Percentiles rank a stretch among this genome's conserved stretches.
Evolutionary conservation across 805 yeast genomes (phyloP).

Genomic region (Metschnikowia lochheadii): DNA sequence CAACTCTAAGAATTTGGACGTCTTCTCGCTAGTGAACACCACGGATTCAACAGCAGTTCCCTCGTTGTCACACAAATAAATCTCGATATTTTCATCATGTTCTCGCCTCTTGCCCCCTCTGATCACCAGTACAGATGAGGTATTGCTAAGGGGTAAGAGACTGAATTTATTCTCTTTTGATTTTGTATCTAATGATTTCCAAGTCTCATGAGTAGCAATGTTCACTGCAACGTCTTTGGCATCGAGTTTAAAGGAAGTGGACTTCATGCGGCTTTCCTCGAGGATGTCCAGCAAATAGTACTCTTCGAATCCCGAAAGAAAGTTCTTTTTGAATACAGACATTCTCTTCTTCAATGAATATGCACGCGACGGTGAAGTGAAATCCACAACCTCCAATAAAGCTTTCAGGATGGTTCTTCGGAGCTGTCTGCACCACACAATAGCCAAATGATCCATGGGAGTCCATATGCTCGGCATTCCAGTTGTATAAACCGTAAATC

Average conservation of each 20-base stretch:
- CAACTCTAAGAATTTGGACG: slow-evolving; percentile 30
- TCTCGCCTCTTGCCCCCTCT: slow-evolving; percentile 1
- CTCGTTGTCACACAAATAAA: slow-evolving; percentile 14
- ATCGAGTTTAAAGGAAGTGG: slow-evolving; percentile 9
- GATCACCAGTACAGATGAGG: slow-evolving; percentile 14
- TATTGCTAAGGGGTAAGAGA: slow-evolving; percentile 10
- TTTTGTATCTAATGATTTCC: slow-evolving; percentile 6
- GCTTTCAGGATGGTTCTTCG: slow-evolving; percentile 58
- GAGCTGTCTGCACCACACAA: slow-evolving; percentile 94
- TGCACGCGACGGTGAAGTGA: slow-evolving; percentile 44
- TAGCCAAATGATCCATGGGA: slow-evolving; percentile 88
- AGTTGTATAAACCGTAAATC: slow-evolving; percentile 77
- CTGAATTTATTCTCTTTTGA: neutral
- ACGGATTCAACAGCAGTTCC: slow-evolving; percentile 11
- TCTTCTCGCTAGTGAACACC: slow-evolving; percentile 37
- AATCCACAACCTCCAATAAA: slow-evolving; percentile 58
- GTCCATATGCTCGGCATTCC: slow-evolving; percentile 93
- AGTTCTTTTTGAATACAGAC: slow-evolving; percentile 44
- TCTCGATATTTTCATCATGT: neutral
- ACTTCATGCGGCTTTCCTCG: neutral
- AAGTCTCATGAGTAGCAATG: slow-evolving; percentile 7
- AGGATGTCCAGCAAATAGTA: slow-evolving; percentile 25
- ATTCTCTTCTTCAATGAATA: slow-evolving; percentile 53
- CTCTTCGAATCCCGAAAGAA: slow-evolving; percentile 57
- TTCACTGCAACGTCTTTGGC: slow-evolving; percentile 9